A percentile compares a stretch with the other conserved stretches of the same genome.
Evolutionary conservation across 441 rosid species (phyloP).

Genomic region (Erodium trifolium): DNA sequence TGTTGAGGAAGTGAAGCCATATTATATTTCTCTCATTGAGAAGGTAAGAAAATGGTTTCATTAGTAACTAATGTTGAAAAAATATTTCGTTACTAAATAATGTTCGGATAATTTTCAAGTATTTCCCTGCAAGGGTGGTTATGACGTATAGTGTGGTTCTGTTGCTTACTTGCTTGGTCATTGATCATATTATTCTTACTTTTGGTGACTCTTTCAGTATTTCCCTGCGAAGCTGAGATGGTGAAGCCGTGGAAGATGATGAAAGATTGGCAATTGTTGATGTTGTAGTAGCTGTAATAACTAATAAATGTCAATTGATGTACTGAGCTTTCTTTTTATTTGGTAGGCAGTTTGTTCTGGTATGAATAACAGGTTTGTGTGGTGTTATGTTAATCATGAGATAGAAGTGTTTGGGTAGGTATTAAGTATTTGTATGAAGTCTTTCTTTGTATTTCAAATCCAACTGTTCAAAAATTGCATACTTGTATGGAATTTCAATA

Average conservation of each 20-base stretch:
- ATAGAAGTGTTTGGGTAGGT: too few species aligned
- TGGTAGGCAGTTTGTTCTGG: not conserved
- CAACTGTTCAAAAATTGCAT: too few species aligned
- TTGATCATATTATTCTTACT: not conserved
- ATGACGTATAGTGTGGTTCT: too few species aligned
- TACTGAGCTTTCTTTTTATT: not conserved
- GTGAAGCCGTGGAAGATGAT: not conserved
- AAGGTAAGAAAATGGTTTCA: constrained; percentile 32
- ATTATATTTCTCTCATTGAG: constrained; percentile 59
- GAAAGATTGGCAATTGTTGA: not conserved
- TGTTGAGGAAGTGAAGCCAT: constrained; percentile 74
- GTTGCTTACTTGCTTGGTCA: too few species aligned
- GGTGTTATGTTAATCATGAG: not conserved
- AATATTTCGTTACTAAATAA: too few species aligned
- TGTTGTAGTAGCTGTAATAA: not conserved
- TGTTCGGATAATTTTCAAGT: not conserved
- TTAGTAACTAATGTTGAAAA: too few species aligned
- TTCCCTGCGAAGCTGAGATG: constrained; percentile 7
- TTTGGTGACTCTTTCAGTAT: not conserved
- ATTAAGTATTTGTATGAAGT: too few species aligned
- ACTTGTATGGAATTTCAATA: too few species aligned
- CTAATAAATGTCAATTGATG: not conserved
- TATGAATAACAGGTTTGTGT: not conserved
- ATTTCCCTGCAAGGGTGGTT: too few species aligned
- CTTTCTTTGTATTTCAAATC: too few species aligned